Percentiles rank a stretch among this genome's conserved stretches.
phyloP scores from a whole-genome alignment of 805 yeast genomes.

The Komagataella pastoris region DNA sequence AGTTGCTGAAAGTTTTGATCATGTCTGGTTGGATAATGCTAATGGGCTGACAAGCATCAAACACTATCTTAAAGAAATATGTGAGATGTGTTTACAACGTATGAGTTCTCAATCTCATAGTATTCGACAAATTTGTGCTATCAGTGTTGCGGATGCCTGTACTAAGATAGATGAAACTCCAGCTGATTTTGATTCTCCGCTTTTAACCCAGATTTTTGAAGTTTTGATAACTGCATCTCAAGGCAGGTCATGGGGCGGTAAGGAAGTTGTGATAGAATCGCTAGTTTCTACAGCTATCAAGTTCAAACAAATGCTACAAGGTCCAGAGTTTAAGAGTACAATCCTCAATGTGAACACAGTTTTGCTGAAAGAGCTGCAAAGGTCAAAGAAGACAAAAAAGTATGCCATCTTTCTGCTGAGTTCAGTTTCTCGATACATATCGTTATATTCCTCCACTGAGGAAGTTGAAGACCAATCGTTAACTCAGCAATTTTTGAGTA shows the following conservation, averaged over 20 bases:
- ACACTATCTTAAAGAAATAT: constrained; percentile 59
- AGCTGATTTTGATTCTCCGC: constrained; percentile 16
- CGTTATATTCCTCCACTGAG: constrained; percentile 4
- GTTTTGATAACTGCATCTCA: constrained; percentile 45
- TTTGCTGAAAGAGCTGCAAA: constrained; percentile 45
- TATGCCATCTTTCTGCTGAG: constrained; percentile 12
- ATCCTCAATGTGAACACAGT: constrained; percentile 25
- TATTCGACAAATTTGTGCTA: constrained; percentile 59
- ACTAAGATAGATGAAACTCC: constrained; percentile 18
- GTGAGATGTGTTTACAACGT: constrained; percentile 31
- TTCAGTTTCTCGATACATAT: constrained; percentile 7
- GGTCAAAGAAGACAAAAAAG: constrained; percentile 51
- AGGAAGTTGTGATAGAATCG: constrained; percentile 63
- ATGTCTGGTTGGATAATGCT: constrained; percentile 69
- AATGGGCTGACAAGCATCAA: constrained; percentile 56
- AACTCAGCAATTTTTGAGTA: neutral
- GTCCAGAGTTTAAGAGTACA: constrained; percentile 15
- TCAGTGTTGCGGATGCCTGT: constrained; percentile 47
- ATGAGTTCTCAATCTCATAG: constrained; percentile 46
- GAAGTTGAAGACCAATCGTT: neutral
- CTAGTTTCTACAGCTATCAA: constrained; percentile 44
- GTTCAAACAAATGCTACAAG: constrained; percentile 20
- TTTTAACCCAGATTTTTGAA: constrained; percentile 27
- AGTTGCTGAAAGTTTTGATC: constrained; percentile 35
- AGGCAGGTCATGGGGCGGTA: constrained; percentile 85